Evolutionary conservation across 768 basidiomycete genomes (phyloP).

Genomic region (Boletus rex-veris): DNA sequence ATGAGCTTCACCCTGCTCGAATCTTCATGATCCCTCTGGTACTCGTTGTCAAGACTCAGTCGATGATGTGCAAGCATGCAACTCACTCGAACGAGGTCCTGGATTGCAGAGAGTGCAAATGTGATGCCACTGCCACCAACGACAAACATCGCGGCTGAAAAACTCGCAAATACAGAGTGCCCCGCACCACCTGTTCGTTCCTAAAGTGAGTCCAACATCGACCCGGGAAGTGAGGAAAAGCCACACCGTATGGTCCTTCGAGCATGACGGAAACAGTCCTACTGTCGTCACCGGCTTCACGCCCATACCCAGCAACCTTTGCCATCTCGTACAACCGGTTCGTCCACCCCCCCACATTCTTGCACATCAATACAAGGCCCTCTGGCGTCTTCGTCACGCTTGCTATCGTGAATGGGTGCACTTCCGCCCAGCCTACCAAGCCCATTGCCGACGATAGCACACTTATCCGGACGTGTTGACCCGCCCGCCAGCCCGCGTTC

Average conservation of each 20-base stretch:
- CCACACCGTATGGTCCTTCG: conserved; percentile 53
- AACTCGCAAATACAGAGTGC: conserved; percentile 46
- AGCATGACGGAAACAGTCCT: conserved; percentile 39
- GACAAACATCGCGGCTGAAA: conserved; percentile 52
- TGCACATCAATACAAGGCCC: conserved; percentile 49
- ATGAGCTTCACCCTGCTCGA: conserved; percentile 41
- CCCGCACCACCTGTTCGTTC: conserved; percentile 37
- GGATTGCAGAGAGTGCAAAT: conserved; percentile 47
- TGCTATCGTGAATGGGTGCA: conserved; percentile 54
- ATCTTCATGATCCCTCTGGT: conserved; percentile 24
- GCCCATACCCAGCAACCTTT: conserved; percentile 33
- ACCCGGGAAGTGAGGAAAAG: neutral
- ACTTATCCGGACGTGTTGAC: conserved; percentile 58
- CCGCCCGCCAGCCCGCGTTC: conserved; percentile 53
- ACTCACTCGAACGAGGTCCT: conserved; percentile 47
- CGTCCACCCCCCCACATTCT: conserved; percentile 52
- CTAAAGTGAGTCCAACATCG: conserved; percentile 1
- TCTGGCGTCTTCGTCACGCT: conserved; percentile 38
- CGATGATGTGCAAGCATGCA: neutral
- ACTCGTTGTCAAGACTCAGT: neutral
- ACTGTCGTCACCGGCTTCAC: conserved; percentile 23
- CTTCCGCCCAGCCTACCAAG: conserved; percentile 38
- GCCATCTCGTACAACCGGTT: conserved; percentile 40
- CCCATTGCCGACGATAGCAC: conserved; percentile 41
- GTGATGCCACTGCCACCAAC: conserved; percentile 64